Evolutionary conservation across 768 basidiomycete species (phyloP).

Genomic region (Cyclocybe aegerita): DNA sequence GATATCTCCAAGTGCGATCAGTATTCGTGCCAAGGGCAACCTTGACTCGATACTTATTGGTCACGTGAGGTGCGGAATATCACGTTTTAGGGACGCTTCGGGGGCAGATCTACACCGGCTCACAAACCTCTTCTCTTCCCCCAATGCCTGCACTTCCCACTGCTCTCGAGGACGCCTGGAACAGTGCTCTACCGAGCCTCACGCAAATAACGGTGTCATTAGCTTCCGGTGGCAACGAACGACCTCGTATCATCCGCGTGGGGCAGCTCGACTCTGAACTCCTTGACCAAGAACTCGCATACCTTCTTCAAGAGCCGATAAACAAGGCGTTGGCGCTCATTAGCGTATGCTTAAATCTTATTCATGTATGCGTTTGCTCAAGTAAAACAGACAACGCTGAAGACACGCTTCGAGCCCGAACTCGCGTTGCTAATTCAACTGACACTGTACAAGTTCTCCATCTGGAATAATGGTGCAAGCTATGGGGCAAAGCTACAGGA

Average conservation of each 20-base stretch:
- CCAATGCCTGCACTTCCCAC: constrained; percentile 11
- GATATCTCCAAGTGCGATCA: constrained; percentile 9
- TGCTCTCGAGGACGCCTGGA: constrained; percentile 66
- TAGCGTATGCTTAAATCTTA: constrained; percentile 46
- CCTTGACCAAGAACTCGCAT: constrained; percentile 84
- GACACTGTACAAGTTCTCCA: constrained; percentile 75
- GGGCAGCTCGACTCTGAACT: constrained; percentile 91
- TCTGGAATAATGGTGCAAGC: constrained; percentile 78
- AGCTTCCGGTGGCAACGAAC: constrained; percentile 22
- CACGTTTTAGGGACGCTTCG: constrained; percentile 7
- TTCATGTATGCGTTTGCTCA: constrained; percentile 9
- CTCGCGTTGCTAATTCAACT: constrained; percentile 68
- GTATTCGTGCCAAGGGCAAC: too few species aligned
- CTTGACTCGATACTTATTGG: constrained; percentile 5
- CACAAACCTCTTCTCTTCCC: neutral
- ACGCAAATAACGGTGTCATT: constrained; percentile 44
- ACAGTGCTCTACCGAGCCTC: constrained; percentile 54
- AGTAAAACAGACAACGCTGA: constrained; percentile 49
- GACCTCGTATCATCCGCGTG: constrained; percentile 68
- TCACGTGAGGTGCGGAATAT: constrained; percentile 21
- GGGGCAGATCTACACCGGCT: neutral
- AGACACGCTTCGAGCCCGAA: constrained; percentile 71
- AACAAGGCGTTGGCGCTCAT: constrained; percentile 66
- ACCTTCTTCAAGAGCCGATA: constrained; percentile 81
- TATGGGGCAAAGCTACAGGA: constrained; percentile 87